A percentile compares a stretch with the other conserved stretches of the same genome.
Evolutionary conservation across 2,329 filamentous ascomycete genomes (phyloP).

Genomic region (Dactylellina drechsleri): DNA sequence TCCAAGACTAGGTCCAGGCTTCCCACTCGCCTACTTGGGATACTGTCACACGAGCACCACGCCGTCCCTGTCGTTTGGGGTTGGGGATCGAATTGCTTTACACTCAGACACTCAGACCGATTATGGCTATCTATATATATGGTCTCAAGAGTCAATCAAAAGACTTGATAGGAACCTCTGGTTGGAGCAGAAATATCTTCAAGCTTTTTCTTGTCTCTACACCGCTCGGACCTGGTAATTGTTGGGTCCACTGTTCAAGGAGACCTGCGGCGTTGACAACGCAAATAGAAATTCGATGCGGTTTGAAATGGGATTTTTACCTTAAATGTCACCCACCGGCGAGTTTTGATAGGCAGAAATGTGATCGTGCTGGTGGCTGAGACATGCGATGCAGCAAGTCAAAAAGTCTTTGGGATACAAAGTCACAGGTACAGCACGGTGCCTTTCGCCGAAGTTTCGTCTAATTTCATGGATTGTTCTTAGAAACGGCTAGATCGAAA

Average conservation of each 20-base stretch:
- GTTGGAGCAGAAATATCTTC: too few species aligned
- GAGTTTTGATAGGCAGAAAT: constrained; percentile 28
- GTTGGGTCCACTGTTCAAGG: background rate
- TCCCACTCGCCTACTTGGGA: background rate
- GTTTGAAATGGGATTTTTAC: constrained; percentile 1
- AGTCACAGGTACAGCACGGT: background rate
- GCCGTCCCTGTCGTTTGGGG: background rate
- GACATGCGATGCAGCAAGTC: constrained; percentile 19
- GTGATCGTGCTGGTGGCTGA: constrained; percentile 16
- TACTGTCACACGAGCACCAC: background rate
- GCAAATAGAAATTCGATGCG: constrained; percentile 15
- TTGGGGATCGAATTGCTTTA: too few species aligned
- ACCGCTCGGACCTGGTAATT: background rate
- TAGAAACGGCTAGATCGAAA: too few species aligned
- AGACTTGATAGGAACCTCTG: too few species aligned
- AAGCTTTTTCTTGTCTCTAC: too few species aligned
- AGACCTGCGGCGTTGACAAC: background rate
- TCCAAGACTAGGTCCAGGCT: constrained; percentile 1
- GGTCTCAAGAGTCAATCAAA: too few species aligned
- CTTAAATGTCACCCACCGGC: constrained; percentile 7
- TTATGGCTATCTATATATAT: too few species aligned
- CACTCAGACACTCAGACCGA: too few species aligned
- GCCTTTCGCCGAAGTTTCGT: constrained; percentile 9
- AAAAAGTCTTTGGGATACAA: constrained; percentile 9
- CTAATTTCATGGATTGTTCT: background rate